These are phyloP conservation scores for Nicotiana sylvestris DNA, from an alignment of 257 asterid species.

Conservation along the genomic window DNA sequence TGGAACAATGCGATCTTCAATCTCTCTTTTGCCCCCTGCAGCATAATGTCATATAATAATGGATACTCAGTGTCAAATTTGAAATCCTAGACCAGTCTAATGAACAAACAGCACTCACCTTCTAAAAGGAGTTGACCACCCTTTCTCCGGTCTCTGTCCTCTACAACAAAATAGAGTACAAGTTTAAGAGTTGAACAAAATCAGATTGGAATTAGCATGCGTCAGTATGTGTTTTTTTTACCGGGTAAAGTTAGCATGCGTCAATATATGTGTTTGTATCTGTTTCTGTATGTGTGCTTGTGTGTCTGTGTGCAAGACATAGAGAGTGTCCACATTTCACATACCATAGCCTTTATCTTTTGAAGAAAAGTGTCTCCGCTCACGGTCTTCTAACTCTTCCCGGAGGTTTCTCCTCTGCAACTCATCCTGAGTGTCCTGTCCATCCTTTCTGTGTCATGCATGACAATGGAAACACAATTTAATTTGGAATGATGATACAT, in stretches of 20 bases:
- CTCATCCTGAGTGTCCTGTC: conserved; percentile 86
- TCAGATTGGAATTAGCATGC: neutral
- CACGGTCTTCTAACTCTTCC: conserved; percentile 77
- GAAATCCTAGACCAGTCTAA: neutral
- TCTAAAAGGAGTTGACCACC: conserved; percentile 78
- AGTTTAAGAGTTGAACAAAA: neutral
- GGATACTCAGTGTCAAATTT: neutral
- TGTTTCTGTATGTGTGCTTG: too few species aligned
- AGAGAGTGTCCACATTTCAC: neutral
- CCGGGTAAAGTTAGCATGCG: too few species aligned
- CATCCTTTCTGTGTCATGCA: conserved; percentile 51
- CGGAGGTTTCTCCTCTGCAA: conserved; percentile 65
- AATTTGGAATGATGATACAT: neutral
- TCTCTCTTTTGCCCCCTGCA: conserved; percentile 68
- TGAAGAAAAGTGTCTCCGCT: conserved; percentile 69
- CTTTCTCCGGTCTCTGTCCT: conserved; percentile 85
- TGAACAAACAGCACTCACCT: conserved; percentile 41
- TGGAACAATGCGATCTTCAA: conserved; percentile 72
- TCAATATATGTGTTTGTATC: too few species aligned
- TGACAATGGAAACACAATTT: neutral
- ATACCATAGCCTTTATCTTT: conserved; percentile 43
- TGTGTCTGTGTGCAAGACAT: too few species aligned
- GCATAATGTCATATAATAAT: neutral
- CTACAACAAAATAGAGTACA: conserved; percentile 35
- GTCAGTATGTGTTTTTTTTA: too few species aligned